Percentiles rank a stretch among this genome's conserved stretches.
phyloP scores from a whole-genome alignment of 768 basidiomycete species.

The Mycena rosella region DNA sequence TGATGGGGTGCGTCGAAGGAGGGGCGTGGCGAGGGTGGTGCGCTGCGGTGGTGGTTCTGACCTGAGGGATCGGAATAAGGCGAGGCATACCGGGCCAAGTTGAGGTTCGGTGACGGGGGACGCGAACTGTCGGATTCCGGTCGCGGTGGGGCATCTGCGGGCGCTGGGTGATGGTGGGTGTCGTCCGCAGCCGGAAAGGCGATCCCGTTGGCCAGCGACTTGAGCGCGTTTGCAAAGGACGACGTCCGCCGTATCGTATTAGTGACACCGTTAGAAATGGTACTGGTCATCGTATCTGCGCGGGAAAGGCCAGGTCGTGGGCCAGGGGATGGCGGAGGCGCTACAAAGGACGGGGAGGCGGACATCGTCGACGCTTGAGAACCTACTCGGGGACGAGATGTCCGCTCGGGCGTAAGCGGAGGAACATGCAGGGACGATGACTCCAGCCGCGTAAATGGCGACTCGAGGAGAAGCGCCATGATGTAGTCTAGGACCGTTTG shows the following conservation, averaged over 20 bases:
- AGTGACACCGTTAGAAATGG: slow-evolving; percentile 71
- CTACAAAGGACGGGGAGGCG: slow-evolving; percentile 56
- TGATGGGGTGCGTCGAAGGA: slow-evolving; percentile 49
- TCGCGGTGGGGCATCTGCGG: slow-evolving; percentile 41
- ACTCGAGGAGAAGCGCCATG: slow-evolving; percentile 89
- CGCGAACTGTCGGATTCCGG: slow-evolving; percentile 61
- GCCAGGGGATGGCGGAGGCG: slow-evolving; percentile 57
- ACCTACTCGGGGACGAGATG: slow-evolving; percentile 56
- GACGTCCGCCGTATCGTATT: slow-evolving; percentile 83
- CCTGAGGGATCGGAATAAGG: slow-evolving; percentile 66
- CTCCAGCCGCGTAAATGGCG: slow-evolving; percentile 84
- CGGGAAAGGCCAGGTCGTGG: slow-evolving; percentile 65
- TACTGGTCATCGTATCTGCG: slow-evolving; percentile 72
- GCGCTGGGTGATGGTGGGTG: slow-evolving; percentile 45
- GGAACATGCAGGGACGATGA: slow-evolving; percentile 71
- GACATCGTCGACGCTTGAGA: slow-evolving; percentile 65
- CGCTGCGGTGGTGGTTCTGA: slow-evolving; percentile 11
- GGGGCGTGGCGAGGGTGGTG: slow-evolving; percentile 48
- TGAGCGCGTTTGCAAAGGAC: slow-evolving; percentile 83
- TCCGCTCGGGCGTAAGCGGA: slow-evolving; percentile 58
- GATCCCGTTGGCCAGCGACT: slow-evolving; percentile 76
- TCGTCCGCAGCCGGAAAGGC: slow-evolving; percentile 76
- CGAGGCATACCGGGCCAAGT: slow-evolving; percentile 80
- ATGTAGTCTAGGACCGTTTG: slow-evolving; percentile 94
- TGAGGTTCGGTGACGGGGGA: slow-evolving; percentile 84